These are phyloP conservation scores for Calonectria pseudoturangicola DNA, from an alignment of 2,329 filamentous ascomycete species.

Conservation along the genomic window DNA sequence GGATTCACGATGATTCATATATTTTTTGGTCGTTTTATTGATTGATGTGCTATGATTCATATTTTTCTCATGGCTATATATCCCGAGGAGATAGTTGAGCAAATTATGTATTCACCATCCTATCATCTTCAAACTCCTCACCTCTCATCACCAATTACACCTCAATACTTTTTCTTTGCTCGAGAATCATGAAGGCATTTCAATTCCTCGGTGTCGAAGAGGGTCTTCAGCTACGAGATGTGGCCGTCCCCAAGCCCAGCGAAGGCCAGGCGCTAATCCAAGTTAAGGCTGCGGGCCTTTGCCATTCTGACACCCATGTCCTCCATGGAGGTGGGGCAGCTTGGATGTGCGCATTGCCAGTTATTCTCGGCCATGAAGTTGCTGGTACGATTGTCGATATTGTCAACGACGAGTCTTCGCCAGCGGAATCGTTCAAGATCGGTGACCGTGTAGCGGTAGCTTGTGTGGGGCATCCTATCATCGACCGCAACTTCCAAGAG, in stretches of 20 bases:
- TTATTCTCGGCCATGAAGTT: background rate
- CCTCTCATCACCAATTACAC: background rate
- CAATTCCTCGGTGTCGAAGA: conserved; percentile 1
- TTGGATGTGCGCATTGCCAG: conserved; percentile 7
- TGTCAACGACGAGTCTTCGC: background rate
- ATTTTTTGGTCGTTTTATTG: too few relatives aligned
- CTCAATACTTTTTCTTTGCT: background rate
- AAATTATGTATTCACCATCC: background rate
- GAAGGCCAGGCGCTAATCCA: background rate
- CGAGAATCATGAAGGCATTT: background rate
- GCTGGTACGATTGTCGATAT: background rate
- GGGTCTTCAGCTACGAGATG: background rate
- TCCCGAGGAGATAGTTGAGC: too few relatives aligned
- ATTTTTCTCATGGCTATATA: background rate
- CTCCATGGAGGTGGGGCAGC: background rate
- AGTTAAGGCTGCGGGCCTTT: background rate
- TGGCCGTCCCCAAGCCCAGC: background rate
- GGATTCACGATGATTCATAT: conserved; percentile 1
- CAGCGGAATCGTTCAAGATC: background rate
- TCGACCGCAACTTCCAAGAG: background rate
- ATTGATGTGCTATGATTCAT: too few relatives aligned
- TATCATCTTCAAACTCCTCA: background rate
- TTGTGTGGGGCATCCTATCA: background rate
- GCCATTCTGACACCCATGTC: conserved; percentile 1
- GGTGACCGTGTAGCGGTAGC: background rate